Evolutionary conservation across 2,329 filamentous ascomycete species (phyloP).

Genomic region (Penicillium vulpinum): DNA sequence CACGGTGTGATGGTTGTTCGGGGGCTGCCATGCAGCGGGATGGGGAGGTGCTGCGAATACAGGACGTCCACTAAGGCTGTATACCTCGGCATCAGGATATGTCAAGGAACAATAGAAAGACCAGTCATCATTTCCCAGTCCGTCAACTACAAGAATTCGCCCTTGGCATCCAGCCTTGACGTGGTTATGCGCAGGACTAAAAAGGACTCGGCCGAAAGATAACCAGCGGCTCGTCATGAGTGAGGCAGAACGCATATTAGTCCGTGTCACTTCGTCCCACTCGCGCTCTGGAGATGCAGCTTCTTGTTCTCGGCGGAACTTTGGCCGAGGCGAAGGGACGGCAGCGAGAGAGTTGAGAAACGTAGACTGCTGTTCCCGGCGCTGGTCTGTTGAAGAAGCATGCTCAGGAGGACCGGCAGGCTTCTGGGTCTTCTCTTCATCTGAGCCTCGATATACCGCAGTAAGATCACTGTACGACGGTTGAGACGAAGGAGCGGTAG

Average conservation of each 20-base stretch:
- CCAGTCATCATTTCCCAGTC: conserved; percentile 54
- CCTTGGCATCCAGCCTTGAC: conserved; percentile 43
- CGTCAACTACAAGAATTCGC: conserved; percentile 51
- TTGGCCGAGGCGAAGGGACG: conserved; percentile 21
- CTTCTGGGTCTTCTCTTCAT: conserved; percentile 17
- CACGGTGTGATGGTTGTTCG: conserved; percentile 46
- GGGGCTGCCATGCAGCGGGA: conserved; percentile 45
- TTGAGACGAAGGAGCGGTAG: conserved; percentile 52
- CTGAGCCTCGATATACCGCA: conserved; percentile 49
- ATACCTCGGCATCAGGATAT: conserved; percentile 48
- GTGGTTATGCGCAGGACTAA: conserved; percentile 51
- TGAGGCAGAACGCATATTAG: conserved; percentile 51
- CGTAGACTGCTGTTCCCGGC: conserved; percentile 27
- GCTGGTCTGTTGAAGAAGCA: conserved; percentile 18
- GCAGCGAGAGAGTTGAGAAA: conserved; percentile 29
- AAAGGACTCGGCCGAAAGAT: conserved; percentile 52
- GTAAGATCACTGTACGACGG: conserved; percentile 56
- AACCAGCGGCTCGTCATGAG: conserved; percentile 54
- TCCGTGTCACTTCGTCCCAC: conserved; percentile 44
- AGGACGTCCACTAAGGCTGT: conserved; percentile 43
- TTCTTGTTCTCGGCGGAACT: conserved; percentile 35
- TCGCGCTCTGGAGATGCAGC: conserved; percentile 45
- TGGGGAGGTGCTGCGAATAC: conserved; percentile 35
- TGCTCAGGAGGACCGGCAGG: conserved; percentile 2
- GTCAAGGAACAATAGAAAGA: conserved; percentile 54